Evolutionary conservation across 805 yeast species (phyloP).

Genomic region (Schwanniomyces vanrijiae): DNA sequence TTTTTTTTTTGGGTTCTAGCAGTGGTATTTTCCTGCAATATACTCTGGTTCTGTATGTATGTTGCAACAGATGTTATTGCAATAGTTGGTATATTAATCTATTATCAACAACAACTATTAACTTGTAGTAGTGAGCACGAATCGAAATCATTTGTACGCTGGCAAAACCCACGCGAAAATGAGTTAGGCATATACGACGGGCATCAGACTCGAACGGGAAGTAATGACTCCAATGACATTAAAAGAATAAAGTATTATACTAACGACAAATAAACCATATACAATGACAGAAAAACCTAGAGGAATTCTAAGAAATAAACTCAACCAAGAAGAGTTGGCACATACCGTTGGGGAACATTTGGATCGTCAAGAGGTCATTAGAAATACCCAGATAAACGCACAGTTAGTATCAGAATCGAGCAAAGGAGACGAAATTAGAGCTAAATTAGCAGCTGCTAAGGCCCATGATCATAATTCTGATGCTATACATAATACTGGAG

Average conservation of each 20-base stretch:
- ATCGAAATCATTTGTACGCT: too few species aligned
- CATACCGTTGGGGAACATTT: slow-evolving; percentile 19
- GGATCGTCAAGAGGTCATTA: slow-evolving; percentile 72
- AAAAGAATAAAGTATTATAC: neutral
- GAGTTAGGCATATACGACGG: neutral
- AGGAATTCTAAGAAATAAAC: slow-evolving; percentile 58
- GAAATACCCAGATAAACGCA: slow-evolving; percentile 78
- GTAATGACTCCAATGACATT: neutral
- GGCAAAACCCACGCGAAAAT: slow-evolving; percentile 1
- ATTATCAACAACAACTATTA: too few species aligned
- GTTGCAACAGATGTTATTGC: too few species aligned
- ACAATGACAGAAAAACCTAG: slow-evolving; percentile 15
- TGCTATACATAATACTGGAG: too few species aligned
- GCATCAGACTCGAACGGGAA: too few species aligned
- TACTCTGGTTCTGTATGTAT: neutral
- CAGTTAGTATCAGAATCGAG: slow-evolving; percentile 38
- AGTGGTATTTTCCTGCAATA: neutral
- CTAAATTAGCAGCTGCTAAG: slow-evolving; percentile 41
- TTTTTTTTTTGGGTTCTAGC: too few species aligned
- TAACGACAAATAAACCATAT: neutral
- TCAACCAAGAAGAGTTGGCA: slow-evolving; percentile 25
- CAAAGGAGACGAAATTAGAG: slow-evolving; percentile 48
- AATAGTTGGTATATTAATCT: neutral
- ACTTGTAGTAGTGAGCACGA: too few species aligned
- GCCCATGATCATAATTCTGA: slow-evolving; percentile 14